phyloP scores from a whole-genome alignment of 495 filamentous ascomycete species.

The Hyaloscypha variabilis region DNA sequence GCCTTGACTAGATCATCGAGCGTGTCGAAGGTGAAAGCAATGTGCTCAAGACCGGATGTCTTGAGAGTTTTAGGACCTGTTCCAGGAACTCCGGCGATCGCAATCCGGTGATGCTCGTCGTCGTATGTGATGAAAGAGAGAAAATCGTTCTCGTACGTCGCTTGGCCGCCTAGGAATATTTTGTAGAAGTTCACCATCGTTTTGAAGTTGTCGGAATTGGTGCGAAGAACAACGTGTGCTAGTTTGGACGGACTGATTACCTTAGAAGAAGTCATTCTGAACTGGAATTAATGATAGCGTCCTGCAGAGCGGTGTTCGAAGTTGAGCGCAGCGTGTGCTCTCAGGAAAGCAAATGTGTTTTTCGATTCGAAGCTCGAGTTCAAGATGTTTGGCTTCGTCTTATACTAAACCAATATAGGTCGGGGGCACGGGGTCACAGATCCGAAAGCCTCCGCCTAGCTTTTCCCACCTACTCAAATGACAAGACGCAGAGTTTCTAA shows the following conservation, averaged over 20 bases:
- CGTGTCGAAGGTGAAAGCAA: conserved; percentile 41
- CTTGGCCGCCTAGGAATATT: conserved; percentile 37
- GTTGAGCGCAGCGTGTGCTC: too few relatives aligned
- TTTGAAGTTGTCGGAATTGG: conserved; percentile 24
- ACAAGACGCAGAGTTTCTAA: too few relatives aligned
- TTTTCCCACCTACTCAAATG: too few relatives aligned
- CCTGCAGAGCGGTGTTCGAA: too few relatives aligned
- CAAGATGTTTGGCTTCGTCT: too few relatives aligned
- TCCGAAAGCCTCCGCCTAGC: too few relatives aligned
- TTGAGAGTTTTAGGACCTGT: conserved; percentile 23
- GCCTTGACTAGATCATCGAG: conserved; percentile 36
- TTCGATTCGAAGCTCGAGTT: too few relatives aligned
- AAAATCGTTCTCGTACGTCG: conserved; percentile 12
- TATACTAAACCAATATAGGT: too few relatives aligned
- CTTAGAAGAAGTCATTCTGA: background rate
- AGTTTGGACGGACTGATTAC: conserved; percentile 5
- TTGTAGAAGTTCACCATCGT: conserved; percentile 40
- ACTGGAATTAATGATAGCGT: background rate
- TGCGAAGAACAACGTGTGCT: conserved; percentile 32
- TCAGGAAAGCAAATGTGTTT: too few relatives aligned
- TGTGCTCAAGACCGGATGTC: conserved; percentile 41
- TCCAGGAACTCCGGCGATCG: conserved; percentile 34
- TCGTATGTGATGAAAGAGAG: conserved; percentile 47
- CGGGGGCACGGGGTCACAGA: too few relatives aligned
- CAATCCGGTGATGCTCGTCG: conserved; percentile 51